Base-by-base conservation (phyloP, 208 protist species). In the Acanthamoeba sp. region DNA sequence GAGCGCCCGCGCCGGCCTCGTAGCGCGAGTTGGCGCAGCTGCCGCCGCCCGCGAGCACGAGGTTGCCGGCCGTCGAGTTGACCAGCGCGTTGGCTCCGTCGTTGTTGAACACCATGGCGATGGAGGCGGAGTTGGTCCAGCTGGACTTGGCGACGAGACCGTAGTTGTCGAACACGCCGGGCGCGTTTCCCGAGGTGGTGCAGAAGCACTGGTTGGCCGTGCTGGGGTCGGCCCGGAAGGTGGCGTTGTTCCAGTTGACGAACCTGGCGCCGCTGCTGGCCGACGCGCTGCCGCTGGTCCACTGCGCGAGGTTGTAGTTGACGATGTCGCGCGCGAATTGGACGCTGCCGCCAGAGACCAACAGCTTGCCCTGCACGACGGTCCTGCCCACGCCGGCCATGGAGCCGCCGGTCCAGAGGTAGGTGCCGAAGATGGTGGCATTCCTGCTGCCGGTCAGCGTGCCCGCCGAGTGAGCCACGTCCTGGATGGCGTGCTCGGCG, bases 231-330 rank as follows among this genome's bases (percentile, higher is more conserved):
- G 66, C 87, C 24, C 36, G 24, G 87, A 92, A 92, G 29, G 87
- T 92, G 87, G 87, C 87, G 57, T 92, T 92, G 87, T 92, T 50
- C 62, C 66, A 78, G 87, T 92, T 92, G 36, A 52, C 22, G 59
- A 92, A 69, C 87, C 40, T 9, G 16, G 87, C 87, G 29, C 87
- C 59, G 29, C 40, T 92, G 87, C 10, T 20, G 32, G 40, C 38
- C 38, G 9, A 34, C 27, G 42, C 24, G 87, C 42, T 78, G 40
- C 87, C 87, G 57, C 38, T 55, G 42, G 52, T 45, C 87, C 87
- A 92, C 62, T 92, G 66, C 32, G 62, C 52, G 34, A 78, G 14
- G 66, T 76, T 76, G 87, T 92, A 78, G 57, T 92, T 92, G 27
- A 92, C 57, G 29, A 92, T n/a, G 87, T 69, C 20, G 57, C 87